phyloP scores from a whole-genome alignment of 1,139 yeast species.

The Lodderomyces metapsilosis region DNA sequence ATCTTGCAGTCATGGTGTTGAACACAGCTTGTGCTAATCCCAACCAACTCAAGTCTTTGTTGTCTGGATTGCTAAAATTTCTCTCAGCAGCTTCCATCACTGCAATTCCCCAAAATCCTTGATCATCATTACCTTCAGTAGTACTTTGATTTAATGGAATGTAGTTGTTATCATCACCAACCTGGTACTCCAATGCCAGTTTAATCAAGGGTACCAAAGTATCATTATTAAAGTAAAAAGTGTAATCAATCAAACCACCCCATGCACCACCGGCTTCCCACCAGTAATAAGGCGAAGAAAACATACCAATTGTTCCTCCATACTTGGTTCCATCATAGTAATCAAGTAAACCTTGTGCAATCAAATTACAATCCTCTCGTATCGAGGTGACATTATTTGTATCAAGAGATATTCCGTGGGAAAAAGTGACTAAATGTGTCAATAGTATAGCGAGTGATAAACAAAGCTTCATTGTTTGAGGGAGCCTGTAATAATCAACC shows the following conservation, averaged over 20 bases:
- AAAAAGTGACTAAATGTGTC: slow-evolving; percentile 3
- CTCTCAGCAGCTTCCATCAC: slow-evolving; percentile 82
- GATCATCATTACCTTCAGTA: slow-evolving; percentile 90
- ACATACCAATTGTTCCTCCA: slow-evolving; percentile 81
- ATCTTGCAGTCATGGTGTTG: slow-evolving; percentile 84
- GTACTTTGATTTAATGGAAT: slow-evolving; percentile 74
- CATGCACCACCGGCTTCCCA: slow-evolving; percentile 93
- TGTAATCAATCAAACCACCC: slow-evolving; percentile 72
- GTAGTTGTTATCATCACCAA: slow-evolving; percentile 65
- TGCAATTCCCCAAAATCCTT: slow-evolving; percentile 87
- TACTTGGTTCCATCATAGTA: slow-evolving; percentile 63
- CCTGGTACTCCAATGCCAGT: slow-evolving; percentile 61
- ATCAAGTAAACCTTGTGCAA: slow-evolving; percentile 65
- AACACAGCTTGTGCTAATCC: slow-evolving; percentile 76
- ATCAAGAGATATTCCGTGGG: slow-evolving; percentile 30
- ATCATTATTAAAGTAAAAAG: slow-evolving; percentile 60
- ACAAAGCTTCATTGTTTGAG: background rate
- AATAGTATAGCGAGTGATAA: background rate
- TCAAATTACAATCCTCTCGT: slow-evolving; percentile 51
- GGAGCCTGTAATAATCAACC: background rate
- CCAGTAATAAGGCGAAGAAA: slow-evolving; percentile 80
- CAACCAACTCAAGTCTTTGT: slow-evolving; percentile 53
- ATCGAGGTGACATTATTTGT: slow-evolving; percentile 38
- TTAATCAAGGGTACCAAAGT: slow-evolving; percentile 56
- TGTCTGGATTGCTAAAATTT: slow-evolving; percentile 65